Conservation (phyloP, 2,329 filamentous ascomycete genomes). For the Elsinoe arachidis region DNA sequence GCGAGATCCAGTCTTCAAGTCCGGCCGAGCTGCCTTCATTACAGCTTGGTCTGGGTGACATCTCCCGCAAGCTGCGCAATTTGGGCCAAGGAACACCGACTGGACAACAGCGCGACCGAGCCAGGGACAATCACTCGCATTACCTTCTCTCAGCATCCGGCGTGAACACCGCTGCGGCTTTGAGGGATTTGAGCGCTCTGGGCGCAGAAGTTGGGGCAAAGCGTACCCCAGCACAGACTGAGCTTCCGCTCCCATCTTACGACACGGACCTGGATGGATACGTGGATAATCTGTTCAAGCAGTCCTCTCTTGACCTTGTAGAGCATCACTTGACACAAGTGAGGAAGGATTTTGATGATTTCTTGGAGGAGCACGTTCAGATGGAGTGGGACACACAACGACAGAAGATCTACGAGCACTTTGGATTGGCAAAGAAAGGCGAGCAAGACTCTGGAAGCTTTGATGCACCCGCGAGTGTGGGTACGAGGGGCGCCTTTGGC, state of each 20-base stretch:
- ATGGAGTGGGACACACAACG: slow-evolving; percentile 95
- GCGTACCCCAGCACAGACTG: slow-evolving; percentile 36
- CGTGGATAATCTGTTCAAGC: slow-evolving; percentile 75
- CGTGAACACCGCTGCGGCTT: slow-evolving; percentile 74
- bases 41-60: slow-evolving; percentile 84
- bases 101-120: slow-evolving; percentile 36
- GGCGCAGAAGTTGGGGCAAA: slow-evolving; percentile 15
- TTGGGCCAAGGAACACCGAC: slow-evolving; percentile 63
- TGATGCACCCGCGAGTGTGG: slow-evolving; percentile 29
- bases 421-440: slow-evolving; percentile 58
- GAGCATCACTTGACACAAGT: slow-evolving; percentile 83
- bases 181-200: slow-evolving; percentile 60
- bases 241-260: slow-evolving; percentile 30
- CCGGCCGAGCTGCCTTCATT: slow-evolving; percentile 73
- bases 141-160: slow-evolving; percentile 91
- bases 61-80: slow-evolving; percentile 65
- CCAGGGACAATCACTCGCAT: slow-evolving; percentile 46
- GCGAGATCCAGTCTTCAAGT: slow-evolving; percentile 34
- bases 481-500: slow-evolving; percentile 41
- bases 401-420: slow-evolving; percentile 89
- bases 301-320: slow-evolving; percentile 86
- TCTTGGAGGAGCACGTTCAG: slow-evolving; percentile 87
- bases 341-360: slow-evolving; percentile 83
- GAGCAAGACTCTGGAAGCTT: slow-evolving; percentile 26
- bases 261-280: slow-evolving; percentile 59